A percentile compares a stretch with the other conserved stretches of the same genome.
Evolutionary conservation across 768 basidiomycete species (phyloP).

Genomic region (Atractiella rhizophila): DNA sequence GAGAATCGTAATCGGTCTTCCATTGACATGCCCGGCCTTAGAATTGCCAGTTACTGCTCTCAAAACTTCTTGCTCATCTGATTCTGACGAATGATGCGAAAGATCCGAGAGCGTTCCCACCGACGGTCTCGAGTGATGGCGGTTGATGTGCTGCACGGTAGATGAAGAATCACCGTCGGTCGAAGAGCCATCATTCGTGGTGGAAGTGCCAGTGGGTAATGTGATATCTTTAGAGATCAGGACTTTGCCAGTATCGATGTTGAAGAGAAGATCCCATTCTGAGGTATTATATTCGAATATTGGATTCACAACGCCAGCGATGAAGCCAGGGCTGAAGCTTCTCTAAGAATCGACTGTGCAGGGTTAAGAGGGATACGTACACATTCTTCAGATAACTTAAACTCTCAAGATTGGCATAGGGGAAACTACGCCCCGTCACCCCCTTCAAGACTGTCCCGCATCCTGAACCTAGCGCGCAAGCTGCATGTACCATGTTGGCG

Average conservation of each 20-base stretch:
- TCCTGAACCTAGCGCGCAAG: conserved; percentile 77
- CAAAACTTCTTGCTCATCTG: no score
- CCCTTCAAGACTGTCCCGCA: conserved; percentile 56
- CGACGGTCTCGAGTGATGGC: no score
- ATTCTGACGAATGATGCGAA: no score
- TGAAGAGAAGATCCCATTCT: conserved; percentile 75
- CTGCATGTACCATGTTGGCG: conserved; percentile 70
- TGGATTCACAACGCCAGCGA: conserved; percentile 92
- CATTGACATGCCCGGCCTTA: no score
- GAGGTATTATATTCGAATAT: conserved; percentile 65
- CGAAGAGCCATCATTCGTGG: no score
- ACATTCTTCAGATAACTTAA: conserved; percentile 55
- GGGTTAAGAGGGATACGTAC: not conserved
- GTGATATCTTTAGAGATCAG: conserved; percentile 75
- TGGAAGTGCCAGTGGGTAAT: no score
- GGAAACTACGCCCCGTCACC: conserved; percentile 74
- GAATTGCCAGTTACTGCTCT: no score
- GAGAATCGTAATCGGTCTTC: no score
- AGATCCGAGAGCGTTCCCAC: no score
- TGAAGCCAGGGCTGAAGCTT: conserved; percentile 48
- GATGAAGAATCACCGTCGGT: no score
- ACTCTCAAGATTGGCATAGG: conserved; percentile 62
- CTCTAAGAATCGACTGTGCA: not conserved
- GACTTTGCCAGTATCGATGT: conserved; percentile 64
- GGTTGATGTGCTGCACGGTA: no score